Evolutionary conservation across 257 asterid genomes (phyloP), one percentile per base, ranked within the genome.

Genomic region (Nicotiana sylvestris): DNA sequence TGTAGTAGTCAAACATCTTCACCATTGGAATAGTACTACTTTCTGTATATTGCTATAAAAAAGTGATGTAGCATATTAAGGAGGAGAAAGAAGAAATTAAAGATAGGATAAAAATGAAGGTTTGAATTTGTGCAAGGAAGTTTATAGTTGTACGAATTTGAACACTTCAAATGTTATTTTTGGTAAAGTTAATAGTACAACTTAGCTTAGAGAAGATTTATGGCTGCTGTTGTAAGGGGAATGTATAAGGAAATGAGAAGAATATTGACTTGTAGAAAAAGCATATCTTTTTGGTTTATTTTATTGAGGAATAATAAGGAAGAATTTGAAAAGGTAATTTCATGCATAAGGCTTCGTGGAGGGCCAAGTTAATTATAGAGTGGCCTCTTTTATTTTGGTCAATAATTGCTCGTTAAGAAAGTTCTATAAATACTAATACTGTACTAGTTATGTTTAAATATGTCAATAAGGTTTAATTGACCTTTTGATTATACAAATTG

Each of bases 1-100:
- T 91, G 39, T 49, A 51, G 61, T 86, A 81, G 81, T 89, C 88
- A 3, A 83, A 66, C 94, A 89, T 91, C 39, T 84, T 82, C 12
- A 77, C 27, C 33, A 74, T 74, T 49, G 80, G 3, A 49, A 25
- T 3, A 29, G 10, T 11, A 5, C 17, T 64, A 21, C 0, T 62
- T 62, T 25, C 6, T 62, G 17, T 27, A 62, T 62, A 0, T 3
- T 21, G 35, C 35, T 62, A 62, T 62, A 25, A 62, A 25, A 62
- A 62, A 8, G 9, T 27, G 17, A 62, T 62, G 68, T 10, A 62
- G 25, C 68, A 27, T 62, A 62, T 62, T 62, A 61, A 53, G 12
- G 11, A 25, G 30, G 27, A 62, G 3, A 3, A 25, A 32, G 68
- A 62, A 62, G 35, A 62, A 27, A 62, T 10, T 12, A 43, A 43